phyloP scores from a whole-genome alignment of 371 early-diverging fungal species.

The Haplosporangium sp. region DNA sequence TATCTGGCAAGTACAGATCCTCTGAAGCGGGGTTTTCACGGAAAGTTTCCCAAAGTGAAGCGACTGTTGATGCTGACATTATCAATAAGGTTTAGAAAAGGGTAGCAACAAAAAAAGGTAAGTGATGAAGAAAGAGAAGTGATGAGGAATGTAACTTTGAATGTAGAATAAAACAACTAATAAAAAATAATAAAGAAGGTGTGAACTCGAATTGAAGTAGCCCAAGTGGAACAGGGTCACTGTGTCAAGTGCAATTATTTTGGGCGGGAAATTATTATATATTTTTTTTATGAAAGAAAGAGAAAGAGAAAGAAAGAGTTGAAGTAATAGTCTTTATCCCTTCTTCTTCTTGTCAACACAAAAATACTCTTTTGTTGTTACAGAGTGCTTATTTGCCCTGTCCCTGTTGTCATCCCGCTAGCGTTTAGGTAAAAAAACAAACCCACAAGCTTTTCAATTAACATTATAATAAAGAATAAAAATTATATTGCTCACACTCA shows the following conservation, averaged over 20 bases:
- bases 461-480: too few relatives aligned
- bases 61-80: conserved; percentile 5
- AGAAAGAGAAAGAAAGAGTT: not conserved
- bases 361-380: too few relatives aligned
- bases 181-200: not conserved
- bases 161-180: not conserved
- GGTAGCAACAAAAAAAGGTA: not conserved
- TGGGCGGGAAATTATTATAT: not conserved
- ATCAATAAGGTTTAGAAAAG: not conserved
- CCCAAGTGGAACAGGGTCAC: not conserved
- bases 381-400: too few relatives aligned
- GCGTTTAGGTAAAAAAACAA: not conserved
- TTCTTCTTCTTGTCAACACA: too few relatives aligned
- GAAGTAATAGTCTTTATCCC: not conserved
- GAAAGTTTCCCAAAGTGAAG: conserved; percentile 38
- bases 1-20: conserved; percentile 29
- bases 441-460: not conserved
- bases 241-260: not conserved
- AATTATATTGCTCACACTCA: too few relatives aligned
- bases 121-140: not conserved
- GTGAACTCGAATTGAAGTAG: not conserved
- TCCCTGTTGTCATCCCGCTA: not conserved
- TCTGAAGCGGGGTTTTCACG: conserved; percentile 32
- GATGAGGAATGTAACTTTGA: not conserved
- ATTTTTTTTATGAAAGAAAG: not conserved